Evolutionary conservation across 306 rosid species (phyloP), one percentile per base, ranked within the genome.

Genomic region (Glycyrrhiza uralensis): DNA sequence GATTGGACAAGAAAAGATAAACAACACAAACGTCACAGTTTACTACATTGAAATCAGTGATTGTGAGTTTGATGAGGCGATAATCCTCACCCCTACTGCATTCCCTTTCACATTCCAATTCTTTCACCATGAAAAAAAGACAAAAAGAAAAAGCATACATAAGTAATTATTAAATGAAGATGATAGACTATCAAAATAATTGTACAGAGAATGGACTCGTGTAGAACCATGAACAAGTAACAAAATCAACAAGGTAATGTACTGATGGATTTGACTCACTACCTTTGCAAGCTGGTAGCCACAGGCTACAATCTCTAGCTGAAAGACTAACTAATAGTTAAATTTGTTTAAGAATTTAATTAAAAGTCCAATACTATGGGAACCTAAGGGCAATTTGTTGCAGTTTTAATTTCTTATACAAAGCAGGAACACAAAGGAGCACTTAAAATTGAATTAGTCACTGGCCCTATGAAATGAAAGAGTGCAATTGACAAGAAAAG

Each of bases 81-180:
- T 91, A 94, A 61, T 93, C 96, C 87, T 90, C 96, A 50, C 98
- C 96, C 91, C 96, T 87, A 89, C 98, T 93, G 89, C 93, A 93
- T 82, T 93, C 96, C 78, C 92, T 88, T 85, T 93, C 98, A 69
- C 98, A 93, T 51, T 76, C 87, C 87, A 94, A 80, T 83, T 89
- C 97, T 94, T 72, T 75, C 35, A 63, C 49, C 88, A 76, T 55
- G 60, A 50, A 76, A 74, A 71, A 38, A 38, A 6, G 50, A 41
- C 6, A 30, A 47, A 55, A 67, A 30, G 63, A 56, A 78, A 78
- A 19, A n/a, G n/a, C 54, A 78, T 69, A 52, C 3, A 49, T 19
- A 55, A 68, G 77, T 39, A 39, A 52, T 47, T 20, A 32, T 32
- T 17, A 22, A 8, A 59, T 6, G 12, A 38, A 15, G 39, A 61